Percentiles rank a stretch among this genome's conserved stretches.
phyloP scores from a whole-genome alignment of 1,284 basidiomycete species.

The Ustilago vetiveriae region DNA sequence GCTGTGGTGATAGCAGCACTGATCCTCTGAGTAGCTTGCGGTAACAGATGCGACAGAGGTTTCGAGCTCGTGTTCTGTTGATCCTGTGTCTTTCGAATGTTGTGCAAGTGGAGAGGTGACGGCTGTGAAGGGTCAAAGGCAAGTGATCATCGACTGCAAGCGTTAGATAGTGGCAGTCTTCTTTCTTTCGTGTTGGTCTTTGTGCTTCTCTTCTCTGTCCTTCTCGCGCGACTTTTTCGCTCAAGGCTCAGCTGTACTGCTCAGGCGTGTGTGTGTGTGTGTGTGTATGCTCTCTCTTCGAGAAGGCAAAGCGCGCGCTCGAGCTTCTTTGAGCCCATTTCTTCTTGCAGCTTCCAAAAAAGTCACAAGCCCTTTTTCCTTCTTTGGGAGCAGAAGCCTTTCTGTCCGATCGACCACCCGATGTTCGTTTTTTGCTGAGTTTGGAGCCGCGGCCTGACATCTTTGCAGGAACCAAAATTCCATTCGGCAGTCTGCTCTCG shows the following conservation, averaged over 20 bases:
- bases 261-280: too few relatives aligned
- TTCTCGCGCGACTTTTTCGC: slow-evolving; percentile 34
- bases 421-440: too few relatives aligned
- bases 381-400: too few relatives aligned
- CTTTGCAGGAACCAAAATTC: too few relatives aligned
- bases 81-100: not conserved
- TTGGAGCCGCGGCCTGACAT: too few relatives aligned
- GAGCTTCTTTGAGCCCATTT: slow-evolving; percentile 12
- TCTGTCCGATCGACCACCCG: slow-evolving; percentile 23
- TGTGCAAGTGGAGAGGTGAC: not conserved
- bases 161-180: too few relatives aligned
- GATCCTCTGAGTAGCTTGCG: too few relatives aligned
- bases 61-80: too few relatives aligned
- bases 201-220: slow-evolving; percentile 19
- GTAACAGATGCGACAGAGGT: too few relatives aligned
- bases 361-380: not conserved
- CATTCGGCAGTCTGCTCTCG: too few relatives aligned
- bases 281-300: too few relatives aligned
- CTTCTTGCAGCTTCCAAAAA: slow-evolving; percentile 45
- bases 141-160: too few relatives aligned
- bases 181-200: slow-evolving; percentile 43
- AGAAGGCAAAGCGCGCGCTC: slow-evolving; percentile 6
- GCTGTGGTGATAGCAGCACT: not conserved
- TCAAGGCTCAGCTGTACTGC: slow-evolving; percentile 7
- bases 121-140: not conserved